Conservation (phyloP, 176 grass and related monocot genomes). For the Avena sativa region DNA sequence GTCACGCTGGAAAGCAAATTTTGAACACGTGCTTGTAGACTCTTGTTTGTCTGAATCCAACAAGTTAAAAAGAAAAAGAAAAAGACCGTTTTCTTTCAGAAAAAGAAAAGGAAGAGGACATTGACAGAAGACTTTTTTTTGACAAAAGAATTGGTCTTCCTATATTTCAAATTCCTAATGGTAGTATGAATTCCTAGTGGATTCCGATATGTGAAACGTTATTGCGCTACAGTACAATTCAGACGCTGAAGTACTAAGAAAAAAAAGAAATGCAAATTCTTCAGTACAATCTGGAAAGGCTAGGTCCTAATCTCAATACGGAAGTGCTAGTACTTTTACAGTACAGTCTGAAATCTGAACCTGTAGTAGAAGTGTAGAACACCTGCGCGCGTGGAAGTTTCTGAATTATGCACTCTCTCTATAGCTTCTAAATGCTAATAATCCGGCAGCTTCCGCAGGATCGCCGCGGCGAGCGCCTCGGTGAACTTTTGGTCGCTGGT, state of each 20-base stretch:
- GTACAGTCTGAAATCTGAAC: no score
- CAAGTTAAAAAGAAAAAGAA: neutral
- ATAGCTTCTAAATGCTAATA: conserved; percentile 19
- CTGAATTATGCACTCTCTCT: neutral
- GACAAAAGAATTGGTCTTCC: neutral
- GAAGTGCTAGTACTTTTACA: no score
- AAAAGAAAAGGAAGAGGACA: neutral
- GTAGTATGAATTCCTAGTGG: neutral
- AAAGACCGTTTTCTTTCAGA: neutral
- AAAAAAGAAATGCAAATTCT: neutral
- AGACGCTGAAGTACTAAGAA: neutral
- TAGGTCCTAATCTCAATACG: no score
- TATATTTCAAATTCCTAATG: neutral
- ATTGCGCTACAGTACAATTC: neutral
- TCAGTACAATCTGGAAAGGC: no score
- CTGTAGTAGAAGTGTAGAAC: no score
- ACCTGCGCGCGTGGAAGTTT: no score
- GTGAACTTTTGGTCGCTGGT: conserved; percentile 69
- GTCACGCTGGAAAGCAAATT: neutral
- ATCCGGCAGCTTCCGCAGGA: conserved; percentile 59
- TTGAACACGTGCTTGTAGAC: neutral
- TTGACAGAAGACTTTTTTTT: neutral
- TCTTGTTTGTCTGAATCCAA: neutral
- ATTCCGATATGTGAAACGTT: conserved; percentile 20
- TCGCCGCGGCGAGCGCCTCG: conserved; percentile 58